phyloP scores from a whole-genome alignment of 2,329 filamentous ascomycete genomes.

The Delphinella strobiligena region DNA sequence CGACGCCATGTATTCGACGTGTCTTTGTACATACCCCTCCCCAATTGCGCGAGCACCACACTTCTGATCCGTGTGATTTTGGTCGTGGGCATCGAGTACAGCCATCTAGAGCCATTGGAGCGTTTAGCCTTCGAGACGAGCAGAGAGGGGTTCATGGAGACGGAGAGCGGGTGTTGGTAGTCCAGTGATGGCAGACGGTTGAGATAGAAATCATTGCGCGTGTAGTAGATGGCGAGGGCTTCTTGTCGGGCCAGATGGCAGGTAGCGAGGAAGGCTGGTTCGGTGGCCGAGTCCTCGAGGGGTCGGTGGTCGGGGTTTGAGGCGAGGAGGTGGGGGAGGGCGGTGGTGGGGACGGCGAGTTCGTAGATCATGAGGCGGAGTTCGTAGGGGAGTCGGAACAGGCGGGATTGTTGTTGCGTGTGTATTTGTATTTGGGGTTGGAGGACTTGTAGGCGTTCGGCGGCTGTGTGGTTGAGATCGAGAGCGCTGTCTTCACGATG shows the following conservation, averaged over 20 bases:
- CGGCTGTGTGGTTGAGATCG: not conserved
- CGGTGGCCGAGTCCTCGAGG: not conserved
- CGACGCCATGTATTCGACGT: conserved; percentile 6
- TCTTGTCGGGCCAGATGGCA: conserved; percentile 5
- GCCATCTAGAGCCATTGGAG: conserved; percentile 1
- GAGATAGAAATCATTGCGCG: conserved; percentile 6
- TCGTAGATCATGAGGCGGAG: conserved; percentile 8
- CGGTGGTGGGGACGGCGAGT: conserved; percentile 5
- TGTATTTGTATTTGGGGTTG: not conserved
- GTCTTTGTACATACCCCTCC: conserved; percentile 6
- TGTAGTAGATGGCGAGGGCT: conserved; percentile 4
- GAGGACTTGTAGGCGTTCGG: no score
- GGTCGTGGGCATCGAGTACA: conserved; percentile 5
- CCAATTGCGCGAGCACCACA: conserved; percentile 6
- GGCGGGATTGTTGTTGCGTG: conserved; percentile 5
- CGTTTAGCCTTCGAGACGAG: not conserved
- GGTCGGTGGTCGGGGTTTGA: conserved; percentile 1
- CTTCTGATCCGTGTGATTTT: conserved; percentile 4
- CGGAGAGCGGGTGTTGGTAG: conserved; percentile 4
- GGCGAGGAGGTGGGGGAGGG: conserved; percentile 2
- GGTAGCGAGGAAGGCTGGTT: conserved; percentile 5
- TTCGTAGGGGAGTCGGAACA: conserved; percentile 7
- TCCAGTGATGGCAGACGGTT: conserved; percentile 5
- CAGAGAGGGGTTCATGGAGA: not conserved
- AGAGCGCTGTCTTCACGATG: not conserved